Base-by-base conservation (phyloP, 345 rosid species). In the Eucalyptus lansdowneana region DNA sequence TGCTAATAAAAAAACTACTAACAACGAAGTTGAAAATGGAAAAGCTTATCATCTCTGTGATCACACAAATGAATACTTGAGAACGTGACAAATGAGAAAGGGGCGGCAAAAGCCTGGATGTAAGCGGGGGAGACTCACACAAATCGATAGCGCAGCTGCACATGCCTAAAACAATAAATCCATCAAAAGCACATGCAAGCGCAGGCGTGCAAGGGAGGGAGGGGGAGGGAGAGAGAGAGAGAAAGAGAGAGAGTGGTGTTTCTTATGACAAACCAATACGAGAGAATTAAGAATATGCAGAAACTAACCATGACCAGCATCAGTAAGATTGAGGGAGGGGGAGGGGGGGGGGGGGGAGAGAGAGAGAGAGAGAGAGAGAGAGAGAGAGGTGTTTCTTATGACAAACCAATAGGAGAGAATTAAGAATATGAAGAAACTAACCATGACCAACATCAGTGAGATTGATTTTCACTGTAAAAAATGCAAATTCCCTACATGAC, bases 401-500 rank as follows among this genome's bases (percentile, higher is more conserved):
- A 53, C 29, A 67, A 50, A 88, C n/a, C 58, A 5, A 49, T 80
- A 86, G 50, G 88, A 47, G 87, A 69, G 51, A 86, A 86, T 86
- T 51, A 86, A 34, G 92, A 86, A 67, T 44, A 81, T 6, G 87
- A 89, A 89, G 47, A 88, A 88, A 91, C 96, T 89, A 90, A 97
- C 99, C 99, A 88, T 97, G 99, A 67, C 99, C 99, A 89, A 94
- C 95, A 92, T 97, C 96, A 50, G 99, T 96, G 87, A 97, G 98
- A 89, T 95, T 89, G 88, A 96, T 91, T 60, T 14, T 19, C 89
- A 96, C 98, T 31, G 86, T 90, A 90, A 97, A 96, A 89, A 97
- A 97, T 88, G 99, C 95, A 91, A 91, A 96, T 40, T 96, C 98
- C 89, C 76, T 44, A 31, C 89, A 92, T 94, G 91, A 91, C 80